Evolutionary conservation across 208 protist species (phyloP), one percentile per base, ranked within the genome.

Genomic region (Crithidia brevicula): DNA sequence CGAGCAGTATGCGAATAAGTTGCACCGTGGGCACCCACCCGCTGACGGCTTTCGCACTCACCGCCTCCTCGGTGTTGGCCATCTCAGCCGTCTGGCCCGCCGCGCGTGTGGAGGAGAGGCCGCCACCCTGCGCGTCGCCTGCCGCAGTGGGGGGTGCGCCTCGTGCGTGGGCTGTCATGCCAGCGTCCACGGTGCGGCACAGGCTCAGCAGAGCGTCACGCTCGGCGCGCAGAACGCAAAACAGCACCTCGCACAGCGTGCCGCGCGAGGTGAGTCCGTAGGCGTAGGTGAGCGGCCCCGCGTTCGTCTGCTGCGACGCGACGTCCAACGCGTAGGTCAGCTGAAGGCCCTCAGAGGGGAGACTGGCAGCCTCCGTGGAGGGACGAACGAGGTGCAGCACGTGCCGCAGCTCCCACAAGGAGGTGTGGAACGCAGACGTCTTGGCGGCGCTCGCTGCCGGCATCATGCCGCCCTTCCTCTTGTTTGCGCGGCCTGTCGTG

Each of bases 251-350:
- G 64, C 71, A 81, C 5, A 93, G 30, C 15, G 60, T 18, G 9
- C 73, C 50, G 27, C 84, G 75, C 9, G 87, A 83, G 23, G 77
- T 60, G 28, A 85, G 67, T 1, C 86, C 84, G 74, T 87, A 96
- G 28, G 79, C 77, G 74, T 88, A 86, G 5, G 83, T 89, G 7
- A 89, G 54, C 13, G 88, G 79, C n/a, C 85, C 88, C 11, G 71
- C 81, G 31, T 67, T 61, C 36, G 45, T 31, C 58, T 84, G 77
- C 31, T 34, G 68, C 34, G 83, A 91, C 54, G 83, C 62, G 0
- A 59, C 65, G 49, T 96, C 81, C 23, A 96, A 50, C 4, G 81
- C 74, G 64, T 96, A 96, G 52, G 85, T 76, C 23, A 92, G 64
- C 25, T 73, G 71, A 51, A 92, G 51, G 11, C 68, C 79, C 31